Base-by-base conservation (phyloP, 208 protist genomes). In the Zelonia costaricensis region DNA sequence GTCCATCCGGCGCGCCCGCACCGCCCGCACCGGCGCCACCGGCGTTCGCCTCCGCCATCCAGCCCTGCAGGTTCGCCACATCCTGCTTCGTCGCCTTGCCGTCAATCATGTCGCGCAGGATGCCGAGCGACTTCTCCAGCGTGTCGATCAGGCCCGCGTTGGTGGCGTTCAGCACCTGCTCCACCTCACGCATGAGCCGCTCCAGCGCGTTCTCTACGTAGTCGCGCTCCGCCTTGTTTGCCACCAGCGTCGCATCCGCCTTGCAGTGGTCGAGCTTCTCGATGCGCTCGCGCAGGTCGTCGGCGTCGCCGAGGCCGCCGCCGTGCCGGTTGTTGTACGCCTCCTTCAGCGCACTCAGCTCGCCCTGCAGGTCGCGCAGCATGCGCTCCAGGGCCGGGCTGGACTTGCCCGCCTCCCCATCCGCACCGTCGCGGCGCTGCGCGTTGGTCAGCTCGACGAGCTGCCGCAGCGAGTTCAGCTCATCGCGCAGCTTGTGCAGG, bases 171-270 rank as follows among this genome's bases (percentile, higher is more conserved):
- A 96, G 74, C 23, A 96, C 91, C 68, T 96, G 91, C 70, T 96
- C 91, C 76, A 96, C 91, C 82, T 96, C 87, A 0, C 91, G 86
- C 87, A 93, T 96, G 25, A 96, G 71, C 23, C 86, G 81, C 80
- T 96, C 91, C 54, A 96, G 78, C 35, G 91, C 86, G 53, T 96
- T 96, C 69, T 96, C 87, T 2, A 96, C 91, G 63, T 94, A 96
- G 66, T 96, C 91, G 22, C 91, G 86, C 60, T 96, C 91, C 12
- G 91, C 91, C 76, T 96, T 96, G 73, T 94, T 94, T 3, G 91
- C 91, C 18, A 96, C 91, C 35, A 94, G 79, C 39, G 79, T 82
- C 20, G 85, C 80, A 48, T 96, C 91, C 0, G 91, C 91, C 77
- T 96, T 96, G 71, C 84, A 77, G 57, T 86, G 80, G 47, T 96